phyloP scores from a whole-genome alignment of 805 yeast genomes.

The Ogataea methanolica region DNA sequence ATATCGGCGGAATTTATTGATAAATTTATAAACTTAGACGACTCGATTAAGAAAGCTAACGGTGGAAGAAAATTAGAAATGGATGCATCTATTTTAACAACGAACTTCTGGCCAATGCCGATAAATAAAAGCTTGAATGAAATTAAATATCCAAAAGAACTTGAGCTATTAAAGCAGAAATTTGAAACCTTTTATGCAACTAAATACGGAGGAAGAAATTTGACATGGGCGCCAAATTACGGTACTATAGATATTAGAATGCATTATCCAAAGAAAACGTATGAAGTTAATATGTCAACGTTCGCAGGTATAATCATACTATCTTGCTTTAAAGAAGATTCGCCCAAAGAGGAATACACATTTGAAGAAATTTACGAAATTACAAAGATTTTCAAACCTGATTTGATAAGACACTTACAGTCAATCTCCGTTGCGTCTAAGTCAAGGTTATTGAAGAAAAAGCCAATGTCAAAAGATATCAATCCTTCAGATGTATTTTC shows the following conservation, averaged over 20 bases:
- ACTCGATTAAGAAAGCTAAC: constrained; percentile 12
- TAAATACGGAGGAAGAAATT: constrained; percentile 51
- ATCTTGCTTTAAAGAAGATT: constrained; percentile 55
- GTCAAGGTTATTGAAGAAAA: constrained; percentile 67
- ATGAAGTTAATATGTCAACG: constrained; percentile 77
- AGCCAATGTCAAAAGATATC: constrained; percentile 71
- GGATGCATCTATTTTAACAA: constrained; percentile 52
- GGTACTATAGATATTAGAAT: constrained; percentile 80
- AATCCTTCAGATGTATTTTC: constrained; percentile 57
- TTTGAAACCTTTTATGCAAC: constrained; percentile 50
- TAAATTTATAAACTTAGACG: constrained; percentile 12
- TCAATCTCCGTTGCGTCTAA: constrained; percentile 83
- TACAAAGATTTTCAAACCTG: constrained; percentile 70
- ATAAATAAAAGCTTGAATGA: constrained; percentile 30
- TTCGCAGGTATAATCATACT: constrained; percentile 75
- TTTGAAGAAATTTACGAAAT: constrained; percentile 56
- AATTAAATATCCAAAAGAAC: constrained; percentile 37
- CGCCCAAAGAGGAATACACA: constrained; percentile 41
- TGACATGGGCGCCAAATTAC: constrained; percentile 77
- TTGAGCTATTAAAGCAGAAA: constrained; percentile 37
- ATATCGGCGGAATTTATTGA: constrained; percentile 36
- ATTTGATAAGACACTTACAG: constrained; percentile 70
- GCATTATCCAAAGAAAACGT: constrained; percentile 61
- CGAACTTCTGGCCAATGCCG: constrained; percentile 66
- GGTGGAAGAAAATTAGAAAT: constrained; percentile 35